phyloP scores from a whole-genome alignment of 768 basidiomycete species.

The Pulveroboletus ravenelii region DNA sequence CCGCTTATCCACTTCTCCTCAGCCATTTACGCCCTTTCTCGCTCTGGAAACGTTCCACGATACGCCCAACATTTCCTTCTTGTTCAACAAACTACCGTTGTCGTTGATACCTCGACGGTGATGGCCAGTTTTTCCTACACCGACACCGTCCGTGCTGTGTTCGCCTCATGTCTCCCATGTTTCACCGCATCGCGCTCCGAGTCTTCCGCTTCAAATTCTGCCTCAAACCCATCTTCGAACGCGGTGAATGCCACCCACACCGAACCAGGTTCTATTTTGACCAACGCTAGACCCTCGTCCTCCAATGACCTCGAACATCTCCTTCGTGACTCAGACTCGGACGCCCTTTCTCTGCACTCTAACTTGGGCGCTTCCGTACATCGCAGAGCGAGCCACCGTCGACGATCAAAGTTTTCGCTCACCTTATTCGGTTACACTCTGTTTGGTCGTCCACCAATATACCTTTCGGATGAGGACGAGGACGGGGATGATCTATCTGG shows the following conservation, averaged over 20 bases:
- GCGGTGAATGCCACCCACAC: slow-evolving; percentile 5
- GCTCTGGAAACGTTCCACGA: background rate
- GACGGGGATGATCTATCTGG: slow-evolving; percentile 21
- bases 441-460: slow-evolving; percentile 60
- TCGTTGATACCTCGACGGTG: background rate
- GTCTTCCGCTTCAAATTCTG: slow-evolving; percentile 10
- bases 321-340: slow-evolving; percentile 47
- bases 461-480: slow-evolving; percentile 55
- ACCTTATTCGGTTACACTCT: slow-evolving; percentile 63
- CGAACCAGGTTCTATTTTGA: slow-evolving; percentile 30
- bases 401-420: slow-evolving; percentile 36
- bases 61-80: background rate
- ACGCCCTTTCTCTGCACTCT: slow-evolving; percentile 64
- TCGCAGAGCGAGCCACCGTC: slow-evolving; percentile 32
- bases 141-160: slow-evolving; percentile 53
- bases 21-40: background rate
- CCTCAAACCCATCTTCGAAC: slow-evolving; percentile 3
- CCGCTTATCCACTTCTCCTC: no score
- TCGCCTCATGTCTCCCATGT: slow-evolving; percentile 59
- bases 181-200: slow-evolving; percentile 38
- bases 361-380: slow-evolving; percentile 40
- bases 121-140: slow-evolving; percentile 57
- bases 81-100: background rate
- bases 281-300: slow-evolving; percentile 10
- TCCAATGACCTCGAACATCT: slow-evolving; percentile 46